A percentile compares a stretch with the other conserved stretches of the same genome.
Conservation (phyloP, 2,329 filamentous ascomycete genomes). For the Cryphonectria carpinicola region DNA sequence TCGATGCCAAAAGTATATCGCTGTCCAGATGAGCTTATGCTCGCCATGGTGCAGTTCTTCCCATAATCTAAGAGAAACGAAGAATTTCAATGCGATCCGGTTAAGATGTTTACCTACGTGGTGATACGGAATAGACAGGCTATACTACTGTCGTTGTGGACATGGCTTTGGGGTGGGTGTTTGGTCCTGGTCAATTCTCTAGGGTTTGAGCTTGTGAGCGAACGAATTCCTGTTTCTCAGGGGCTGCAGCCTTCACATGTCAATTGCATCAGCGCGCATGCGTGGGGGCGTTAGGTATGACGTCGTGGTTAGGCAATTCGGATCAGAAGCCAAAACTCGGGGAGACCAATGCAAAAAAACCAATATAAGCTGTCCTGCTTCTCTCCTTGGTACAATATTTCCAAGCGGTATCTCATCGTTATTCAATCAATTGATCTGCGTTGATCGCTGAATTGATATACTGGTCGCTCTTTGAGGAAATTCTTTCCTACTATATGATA, state of each 20-base stretch:
- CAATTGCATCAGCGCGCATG: slow-evolving; percentile 2
- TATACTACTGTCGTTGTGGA: background rate
- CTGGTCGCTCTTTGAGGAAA: background rate
- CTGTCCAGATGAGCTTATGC: background rate
- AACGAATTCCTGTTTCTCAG: background rate
- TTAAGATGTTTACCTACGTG: background rate
- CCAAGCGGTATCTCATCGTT: background rate
- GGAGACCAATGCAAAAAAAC: background rate
- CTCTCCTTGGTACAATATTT: background rate
- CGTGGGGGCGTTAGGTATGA: slow-evolving; percentile 10
- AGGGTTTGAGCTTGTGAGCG: background rate
- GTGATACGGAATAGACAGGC: background rate
- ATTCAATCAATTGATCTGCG: background rate
- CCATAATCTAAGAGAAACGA: background rate
- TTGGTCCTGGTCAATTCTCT: background rate
- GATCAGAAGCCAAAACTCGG: background rate
- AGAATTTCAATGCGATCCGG: background rate
- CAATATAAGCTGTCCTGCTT: background rate
- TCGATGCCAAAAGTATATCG: background rate
- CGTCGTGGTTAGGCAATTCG: slow-evolving; percentile 4
- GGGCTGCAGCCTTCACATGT: slow-evolving; percentile 9
- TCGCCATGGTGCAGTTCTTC: background rate
- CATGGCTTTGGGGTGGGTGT: background rate
- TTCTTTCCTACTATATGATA: background rate
- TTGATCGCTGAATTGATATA: background rate